Evolutionary conservation across 2,329 filamentous ascomycete genomes (phyloP).

Genomic region (Rhytidhysteron rufulum): DNA sequence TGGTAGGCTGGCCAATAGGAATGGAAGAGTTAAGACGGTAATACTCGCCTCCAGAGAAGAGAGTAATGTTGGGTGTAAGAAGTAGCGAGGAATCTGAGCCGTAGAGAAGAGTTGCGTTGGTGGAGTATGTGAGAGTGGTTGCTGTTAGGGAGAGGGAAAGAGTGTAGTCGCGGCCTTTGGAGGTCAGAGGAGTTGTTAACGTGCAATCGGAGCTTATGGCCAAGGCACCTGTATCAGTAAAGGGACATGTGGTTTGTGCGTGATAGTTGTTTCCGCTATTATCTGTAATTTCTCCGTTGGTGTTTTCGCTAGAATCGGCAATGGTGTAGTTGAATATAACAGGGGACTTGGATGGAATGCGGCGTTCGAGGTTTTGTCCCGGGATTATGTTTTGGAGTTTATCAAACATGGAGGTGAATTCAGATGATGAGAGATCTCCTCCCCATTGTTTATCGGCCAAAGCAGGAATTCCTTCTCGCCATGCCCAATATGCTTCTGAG

Average conservation of each 20-base stretch:
- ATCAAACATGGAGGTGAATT: conserved; percentile 37
- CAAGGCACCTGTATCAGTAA: conserved; percentile 21
- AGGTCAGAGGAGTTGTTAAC: conserved; percentile 45
- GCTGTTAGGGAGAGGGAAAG: conserved; percentile 42
- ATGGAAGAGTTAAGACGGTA: conserved; percentile 41
- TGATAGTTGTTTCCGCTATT: conserved; percentile 40
- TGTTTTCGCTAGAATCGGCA: conserved; percentile 6
- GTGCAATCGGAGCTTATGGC: conserved; percentile 37
- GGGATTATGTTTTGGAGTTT: conserved; percentile 39
- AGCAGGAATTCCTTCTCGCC: conserved; percentile 37
- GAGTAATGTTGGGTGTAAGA: conserved; percentile 32
- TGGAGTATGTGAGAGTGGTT: conserved; percentile 22
- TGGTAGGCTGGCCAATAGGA: conserved; percentile 34
- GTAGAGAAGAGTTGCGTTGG: conserved; percentile 40
- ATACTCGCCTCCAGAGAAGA: conserved; percentile 36
- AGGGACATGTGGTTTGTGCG: conserved; percentile 36
- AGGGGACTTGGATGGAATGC: conserved; percentile 29
- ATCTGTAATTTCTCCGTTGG: conserved; percentile 35
- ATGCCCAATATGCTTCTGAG: conserved; percentile 40
- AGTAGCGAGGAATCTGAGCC: conserved; percentile 43
- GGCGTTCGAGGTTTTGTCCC: conserved; percentile 38
- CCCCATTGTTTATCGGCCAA: conserved; percentile 39
- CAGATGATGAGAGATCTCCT: conserved; percentile 29
- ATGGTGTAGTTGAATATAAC: conserved; percentile 37
- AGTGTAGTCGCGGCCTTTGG: conserved; percentile 57